phyloP scores from a whole-genome alignment of 371 early-diverging fungal species.

The Mortierella sp. region DNA sequence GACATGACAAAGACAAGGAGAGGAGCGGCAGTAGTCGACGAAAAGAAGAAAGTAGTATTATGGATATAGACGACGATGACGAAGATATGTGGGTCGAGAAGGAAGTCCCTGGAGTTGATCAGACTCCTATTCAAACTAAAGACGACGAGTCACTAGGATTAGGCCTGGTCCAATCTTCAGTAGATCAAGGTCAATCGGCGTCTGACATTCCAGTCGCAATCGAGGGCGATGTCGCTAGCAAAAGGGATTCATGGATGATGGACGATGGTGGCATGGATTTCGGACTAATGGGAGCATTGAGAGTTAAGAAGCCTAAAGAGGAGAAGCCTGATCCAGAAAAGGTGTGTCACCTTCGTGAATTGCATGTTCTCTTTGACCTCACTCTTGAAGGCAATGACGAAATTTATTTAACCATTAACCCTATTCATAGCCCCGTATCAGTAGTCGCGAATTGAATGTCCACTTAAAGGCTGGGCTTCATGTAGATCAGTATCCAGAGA shows the following conservation, averaged over 20 bases:
- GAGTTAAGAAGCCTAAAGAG: constrained; percentile 47
- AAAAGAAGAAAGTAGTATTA: constrained; percentile 9
- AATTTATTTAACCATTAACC: neutral
- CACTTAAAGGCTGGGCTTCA: constrained; percentile 61
- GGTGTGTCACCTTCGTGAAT: constrained; percentile 8
- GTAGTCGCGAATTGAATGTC: constrained; percentile 66
- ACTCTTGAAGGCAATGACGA: neutral
- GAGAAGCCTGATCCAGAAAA: constrained; percentile 49
- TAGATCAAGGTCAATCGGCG: neutral
- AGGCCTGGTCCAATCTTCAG: neutral
- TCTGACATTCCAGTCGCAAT: neutral
- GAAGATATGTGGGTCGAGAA: constrained; percentile 58
- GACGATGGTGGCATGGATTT: constrained; percentile 49
- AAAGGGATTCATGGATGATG: constrained; percentile 53
- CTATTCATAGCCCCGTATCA: constrained; percentile 59
- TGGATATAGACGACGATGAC: constrained; percentile 38
- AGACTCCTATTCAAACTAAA: neutral
- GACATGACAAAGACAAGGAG: constrained; percentile 41
- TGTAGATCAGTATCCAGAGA: constrained; percentile 63
- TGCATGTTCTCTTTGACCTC: neutral
- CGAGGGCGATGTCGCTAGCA: neutral
- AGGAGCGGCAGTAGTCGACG: constrained; percentile 13
- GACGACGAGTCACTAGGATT: neutral
- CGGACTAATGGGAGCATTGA: constrained; percentile 46
- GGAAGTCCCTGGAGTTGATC: constrained; percentile 25